phyloP scores from a whole-genome alignment of 1,284 basidiomycete species.

The Athelia psychrophila region DNA sequence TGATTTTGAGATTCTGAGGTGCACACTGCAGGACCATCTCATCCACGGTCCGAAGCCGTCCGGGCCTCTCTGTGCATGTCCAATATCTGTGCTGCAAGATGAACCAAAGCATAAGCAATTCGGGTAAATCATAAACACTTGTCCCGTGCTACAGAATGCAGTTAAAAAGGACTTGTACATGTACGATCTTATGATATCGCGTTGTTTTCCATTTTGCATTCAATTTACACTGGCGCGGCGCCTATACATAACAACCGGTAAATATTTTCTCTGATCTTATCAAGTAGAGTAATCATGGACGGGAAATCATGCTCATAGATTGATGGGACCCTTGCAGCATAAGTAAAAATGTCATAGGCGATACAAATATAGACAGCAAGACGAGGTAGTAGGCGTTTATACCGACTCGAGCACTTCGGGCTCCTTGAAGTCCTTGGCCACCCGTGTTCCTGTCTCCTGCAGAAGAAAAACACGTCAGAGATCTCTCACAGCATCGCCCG shows the following conservation, averaged over 20 bases:
- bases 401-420: constrained; percentile 84
- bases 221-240: too few species aligned
- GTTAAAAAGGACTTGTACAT: too few species aligned
- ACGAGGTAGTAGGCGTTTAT: constrained; percentile 45
- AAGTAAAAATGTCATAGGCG: constrained; percentile 32
- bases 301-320: constrained; percentile 32
- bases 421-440: constrained; percentile 92
- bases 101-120: too few species aligned
- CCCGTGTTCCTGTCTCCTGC: constrained; percentile 86
- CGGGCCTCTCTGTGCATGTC: too few species aligned
- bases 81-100: too few species aligned
- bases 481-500: constrained; percentile 1
- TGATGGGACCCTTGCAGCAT: constrained; percentile 38
- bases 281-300: not conserved
- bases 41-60: too few species aligned
- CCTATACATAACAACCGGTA: not conserved
- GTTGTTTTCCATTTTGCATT: too few species aligned
- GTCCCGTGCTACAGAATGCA: too few species aligned
- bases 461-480: constrained; percentile 11
- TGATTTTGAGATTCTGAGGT: too few species aligned
- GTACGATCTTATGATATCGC: too few species aligned
- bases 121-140: too few species aligned
- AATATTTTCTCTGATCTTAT: not conserved
- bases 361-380: constrained; percentile 36
- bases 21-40: too few species aligned